These are phyloP conservation scores for Trebouxia sp. DNA, from an alignment of 139 green algal species.

Conservation along the genomic window DNA sequence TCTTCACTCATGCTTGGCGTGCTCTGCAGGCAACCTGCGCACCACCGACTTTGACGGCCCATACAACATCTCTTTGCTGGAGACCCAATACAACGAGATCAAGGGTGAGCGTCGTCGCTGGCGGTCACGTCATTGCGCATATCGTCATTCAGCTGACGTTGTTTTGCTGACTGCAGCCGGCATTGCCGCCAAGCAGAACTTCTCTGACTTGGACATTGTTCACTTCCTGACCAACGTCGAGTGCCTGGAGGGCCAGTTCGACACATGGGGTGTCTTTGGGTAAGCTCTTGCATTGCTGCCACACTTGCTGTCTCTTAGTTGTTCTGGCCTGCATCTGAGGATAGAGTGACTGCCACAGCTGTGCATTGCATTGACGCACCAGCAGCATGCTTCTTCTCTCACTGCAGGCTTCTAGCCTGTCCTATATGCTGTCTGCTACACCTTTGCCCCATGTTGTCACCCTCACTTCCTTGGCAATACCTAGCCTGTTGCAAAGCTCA, in stretches of 20 bases:
- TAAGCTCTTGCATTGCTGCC: not conserved
- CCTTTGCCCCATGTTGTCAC: no score
- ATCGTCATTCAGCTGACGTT: not conserved
- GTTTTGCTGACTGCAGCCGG: constrained; percentile 29
- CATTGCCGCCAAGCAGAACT: constrained; percentile 32
- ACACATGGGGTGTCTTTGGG: constrained; percentile 46
- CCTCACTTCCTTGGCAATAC: not conserved
- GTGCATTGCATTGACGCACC: not conserved
- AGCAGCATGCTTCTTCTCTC: not conserved
- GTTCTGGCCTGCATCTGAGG: no score
- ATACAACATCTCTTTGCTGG: constrained; percentile 34
- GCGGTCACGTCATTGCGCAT: not conserved
- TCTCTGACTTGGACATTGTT: constrained; percentile 36
- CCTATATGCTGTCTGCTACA: no score
- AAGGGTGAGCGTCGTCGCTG: constrained; percentile 7
- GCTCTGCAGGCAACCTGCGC: constrained; percentile 28
- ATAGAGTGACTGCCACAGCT: not conserved
- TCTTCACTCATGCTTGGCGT: not conserved
- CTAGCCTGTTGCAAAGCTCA: not conserved
- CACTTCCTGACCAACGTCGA: constrained; percentile 40
- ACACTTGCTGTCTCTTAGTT: not conserved
- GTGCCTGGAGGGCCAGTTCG: constrained; percentile 48
- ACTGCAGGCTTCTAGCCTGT: not conserved
- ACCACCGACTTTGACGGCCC: constrained; percentile 32
- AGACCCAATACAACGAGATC: constrained; percentile 30